Percentiles rank a stretch among this genome's conserved stretches.
Evolutionary conservation across 805 yeast species (phyloP).

Genomic region (Saccharomycopsis vini): DNA sequence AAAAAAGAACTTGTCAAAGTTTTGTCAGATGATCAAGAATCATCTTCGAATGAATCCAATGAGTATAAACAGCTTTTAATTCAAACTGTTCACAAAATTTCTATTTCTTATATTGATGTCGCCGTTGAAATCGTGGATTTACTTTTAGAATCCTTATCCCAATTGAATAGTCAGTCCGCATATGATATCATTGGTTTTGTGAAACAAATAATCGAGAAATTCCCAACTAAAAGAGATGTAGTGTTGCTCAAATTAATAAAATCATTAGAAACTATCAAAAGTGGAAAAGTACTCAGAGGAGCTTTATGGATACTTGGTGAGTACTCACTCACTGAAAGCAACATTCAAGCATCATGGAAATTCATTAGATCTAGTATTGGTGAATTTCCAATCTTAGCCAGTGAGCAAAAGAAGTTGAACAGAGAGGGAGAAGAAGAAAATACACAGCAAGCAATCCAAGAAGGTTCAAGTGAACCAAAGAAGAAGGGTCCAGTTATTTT

Average conservation of each 20-base stretch:
- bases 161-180: constrained; percentile 77
- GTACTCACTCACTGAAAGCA: constrained; percentile 61
- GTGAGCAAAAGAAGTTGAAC: constrained; percentile 47
- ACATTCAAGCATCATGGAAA: constrained; percentile 80
- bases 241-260: constrained; percentile 55
- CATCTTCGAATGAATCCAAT: constrained; percentile 66
- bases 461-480: constrained; percentile 21
- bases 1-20: constrained; percentile 75
- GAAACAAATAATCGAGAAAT: constrained; percentile 88
- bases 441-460: constrained; percentile 23
- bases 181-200: constrained; percentile 84
- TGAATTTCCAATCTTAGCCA: constrained; percentile 78
- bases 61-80: constrained; percentile 87
- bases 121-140: constrained; percentile 87
- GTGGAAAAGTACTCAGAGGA: constrained; percentile 88
- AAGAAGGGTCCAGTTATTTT: constrained; percentile 67
- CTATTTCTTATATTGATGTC: constrained; percentile 80
- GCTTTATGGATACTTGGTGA: constrained; percentile 96
- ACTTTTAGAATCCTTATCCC: constrained; percentile 77
- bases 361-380: constrained; percentile 77
- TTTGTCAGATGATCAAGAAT: constrained; percentile 44
- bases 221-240: constrained; percentile 64
- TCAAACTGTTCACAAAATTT: constrained; percentile 80
- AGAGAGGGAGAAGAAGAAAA: constrained; percentile 25
- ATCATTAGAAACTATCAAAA: constrained; percentile 55